Evolutionary conservation across 1,284 basidiomycete genomes (phyloP), one percentile per base, ranked within the genome.

Genomic region (Caloboletus inedulis): DNA sequence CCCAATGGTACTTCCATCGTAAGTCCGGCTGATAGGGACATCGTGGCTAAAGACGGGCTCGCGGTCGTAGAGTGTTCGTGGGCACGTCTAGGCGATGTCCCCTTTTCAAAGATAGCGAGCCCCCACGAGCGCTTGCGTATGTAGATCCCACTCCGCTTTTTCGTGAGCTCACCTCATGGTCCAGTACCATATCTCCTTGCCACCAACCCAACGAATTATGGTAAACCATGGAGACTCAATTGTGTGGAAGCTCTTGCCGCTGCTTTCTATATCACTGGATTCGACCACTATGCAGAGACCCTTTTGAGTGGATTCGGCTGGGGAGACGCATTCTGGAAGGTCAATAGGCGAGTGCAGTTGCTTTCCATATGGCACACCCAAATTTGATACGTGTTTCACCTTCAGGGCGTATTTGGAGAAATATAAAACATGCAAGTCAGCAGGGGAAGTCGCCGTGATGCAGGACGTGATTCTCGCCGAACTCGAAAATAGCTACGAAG

Each of bases 61-160:
- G 96, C 96, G 0, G 96, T 99, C 8, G 94, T 99, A 2, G 96
- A 99, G 68, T 98, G 94, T 69, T 95, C 92, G 4, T 99, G 96
- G 96, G 96, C 96, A 2, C 79, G 94, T 19, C 73, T 98, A 7
- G 91, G 94, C 49, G 95, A 98, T 58, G 87, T 98, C 3, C 96
- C 96, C 0, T 99, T 97, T 68, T 77, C 81, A 49, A 98, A 97
- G 72, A 96, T 98, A 62, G 83, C 91, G 19, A 92, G 91, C 59
- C 94, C 94, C 0, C 82, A 98, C 63, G 96, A 99, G 74, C 81
- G 96, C 12, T 71, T 98, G 34, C 65, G 94, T 96, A 61, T 59
- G 91, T 81, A 6, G 4, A 3, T 27, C 5, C 7, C 43, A 3
- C 31, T 19, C 31, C 2, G 19, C 19, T 23, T 30, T 40, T 19